Evolutionary conservation across 2,329 filamentous ascomycete genomes (phyloP), one percentile per base, ranked within the genome.

Genomic region (Colletotrichum kahawae): DNA sequence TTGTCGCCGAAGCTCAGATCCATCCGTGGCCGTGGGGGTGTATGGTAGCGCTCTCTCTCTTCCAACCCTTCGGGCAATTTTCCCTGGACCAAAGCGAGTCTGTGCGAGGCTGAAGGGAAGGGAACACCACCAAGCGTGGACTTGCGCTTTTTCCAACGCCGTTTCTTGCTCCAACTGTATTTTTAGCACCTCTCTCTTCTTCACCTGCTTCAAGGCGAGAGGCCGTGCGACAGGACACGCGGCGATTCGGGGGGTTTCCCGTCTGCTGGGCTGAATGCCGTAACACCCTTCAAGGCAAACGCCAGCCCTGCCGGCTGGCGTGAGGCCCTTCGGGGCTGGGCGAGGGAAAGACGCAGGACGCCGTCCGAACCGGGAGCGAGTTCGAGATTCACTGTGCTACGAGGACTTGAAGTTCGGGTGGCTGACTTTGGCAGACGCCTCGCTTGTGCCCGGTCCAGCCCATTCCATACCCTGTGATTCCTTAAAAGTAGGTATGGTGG

Each of bases 11-110:
- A 75, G 56, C 64, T 75, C 56, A 51, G 64, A 72, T 51, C 69
- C 69, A 64, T 67, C 56, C 72, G 69, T 67, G 56, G 63, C 69
- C 54, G 63, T 75, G 72, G 68, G 71, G 71, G 68, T 62, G 57
- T 57, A 54, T 0, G 43, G 59, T 66, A 54, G 71, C 36, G 29
- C 60, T n/a, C 16, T 54, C 18, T 51, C 27, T 48, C 38, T n/a
- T 48, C 18, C 18, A 7, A 48, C 54, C 18, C 33, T 71, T 71
- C 56, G 72, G 56, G 31, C 68, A 56, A 27, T 63, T 63, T 21
- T 54, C 34, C 38, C 54, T 31, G 57, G 57, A 38, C 33, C 38
- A 36, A 56, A 34, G 54, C 69, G 27, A 67, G 72, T 75, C 72
- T 64, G 72, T 72, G 69, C 72, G 56, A 29, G 1, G 51, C 12